Percentiles rank a stretch among this genome's conserved stretches.
phyloP scores from a whole-genome alignment of 441 rosid genomes.

The Viola pubescens region DNA sequence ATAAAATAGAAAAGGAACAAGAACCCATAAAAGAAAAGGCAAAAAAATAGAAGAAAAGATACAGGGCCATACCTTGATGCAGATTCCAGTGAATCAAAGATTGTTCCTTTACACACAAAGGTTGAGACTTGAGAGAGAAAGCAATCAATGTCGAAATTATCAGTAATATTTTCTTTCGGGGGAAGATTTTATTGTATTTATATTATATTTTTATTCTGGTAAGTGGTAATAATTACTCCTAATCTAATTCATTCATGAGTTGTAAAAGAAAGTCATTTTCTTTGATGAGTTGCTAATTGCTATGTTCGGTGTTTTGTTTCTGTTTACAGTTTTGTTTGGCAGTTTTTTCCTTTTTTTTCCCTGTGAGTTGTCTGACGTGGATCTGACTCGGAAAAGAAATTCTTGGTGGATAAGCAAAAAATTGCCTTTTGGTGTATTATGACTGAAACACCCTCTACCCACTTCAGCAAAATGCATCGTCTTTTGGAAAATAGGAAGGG shows the following conservation, averaged over 20 bases:
- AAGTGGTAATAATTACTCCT: too few species aligned
- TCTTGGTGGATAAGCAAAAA: slow-evolving; percentile 16
- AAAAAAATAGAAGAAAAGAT: not conserved
- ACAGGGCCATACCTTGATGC: slow-evolving; percentile 19
- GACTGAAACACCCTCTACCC: slow-evolving; percentile 7
- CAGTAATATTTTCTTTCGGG: too few species aligned
- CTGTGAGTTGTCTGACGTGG: slow-evolving; percentile 22
- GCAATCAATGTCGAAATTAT: too few species aligned
- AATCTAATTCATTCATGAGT: too few species aligned
- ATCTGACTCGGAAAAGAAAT: slow-evolving; percentile 14
- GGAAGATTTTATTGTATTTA: too few species aligned
- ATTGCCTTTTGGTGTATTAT: not conserved
- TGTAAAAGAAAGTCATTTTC: too few species aligned
- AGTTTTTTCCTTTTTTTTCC: not conserved
- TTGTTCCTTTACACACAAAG: not conserved
- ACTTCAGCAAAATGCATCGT: not conserved
- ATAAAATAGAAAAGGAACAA: not conserved
- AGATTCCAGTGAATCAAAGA: not conserved
- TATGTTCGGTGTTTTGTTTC: too few species aligned
- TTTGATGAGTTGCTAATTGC: too few species aligned
- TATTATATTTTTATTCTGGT: too few species aligned
- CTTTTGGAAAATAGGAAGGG: not conserved
- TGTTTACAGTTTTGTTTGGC: too few species aligned
- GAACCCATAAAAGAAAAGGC: not conserved
- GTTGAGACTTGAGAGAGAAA: not conserved